Conservation (phyloP, 176 grass and related monocot species). For the Cenchrus fungigraminus region DNA sequence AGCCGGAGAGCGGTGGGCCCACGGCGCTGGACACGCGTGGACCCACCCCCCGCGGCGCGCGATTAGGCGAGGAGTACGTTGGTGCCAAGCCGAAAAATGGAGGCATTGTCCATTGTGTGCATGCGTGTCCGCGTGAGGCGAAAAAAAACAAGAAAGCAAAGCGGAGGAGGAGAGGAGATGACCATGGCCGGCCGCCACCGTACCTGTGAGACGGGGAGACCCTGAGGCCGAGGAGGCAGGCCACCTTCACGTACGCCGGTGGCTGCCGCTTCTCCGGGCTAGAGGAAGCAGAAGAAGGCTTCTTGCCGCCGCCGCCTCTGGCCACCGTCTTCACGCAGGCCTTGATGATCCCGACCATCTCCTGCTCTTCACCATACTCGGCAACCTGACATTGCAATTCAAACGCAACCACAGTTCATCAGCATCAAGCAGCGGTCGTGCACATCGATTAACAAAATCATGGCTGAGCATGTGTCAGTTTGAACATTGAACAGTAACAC, state of each 20-base stretch:
- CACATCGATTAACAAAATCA: background rate
- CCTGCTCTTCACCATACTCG: slow-evolving; percentile 51
- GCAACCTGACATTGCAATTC: slow-evolving; percentile 50
- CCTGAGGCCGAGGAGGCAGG: slow-evolving; percentile 66
- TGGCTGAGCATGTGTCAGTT: too few relatives aligned
- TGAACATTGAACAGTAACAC: background rate
- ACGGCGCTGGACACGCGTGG: background rate
- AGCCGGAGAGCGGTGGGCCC: background rate
- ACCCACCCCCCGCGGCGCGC: background rate
- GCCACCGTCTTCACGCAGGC: slow-evolving; percentile 60
- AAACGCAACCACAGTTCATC: background rate
- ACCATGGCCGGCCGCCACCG: background rate
- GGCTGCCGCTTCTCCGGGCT: background rate
- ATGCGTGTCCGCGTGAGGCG: background rate
- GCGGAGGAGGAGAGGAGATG: background rate
- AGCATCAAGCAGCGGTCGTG: background rate
- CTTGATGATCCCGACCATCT: slow-evolving; percentile 65
- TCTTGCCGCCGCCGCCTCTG: slow-evolving; percentile 23
- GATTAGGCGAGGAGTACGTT: slow-evolving; percentile 28
- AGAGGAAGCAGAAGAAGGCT: background rate
- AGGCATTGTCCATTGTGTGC: slow-evolving; percentile 9
- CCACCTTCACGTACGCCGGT: slow-evolving; percentile 56
- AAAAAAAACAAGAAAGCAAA: background rate
- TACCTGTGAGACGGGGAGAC: slow-evolving; percentile 67
- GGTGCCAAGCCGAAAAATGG: slow-evolving; percentile 6